Percentiles rank a stretch among this genome's conserved stretches.
These are phyloP conservation scores for Pyrenula aspistea DNA, from an alignment of 495 filamentous ascomycete species.

Conservation along the genomic window DNA sequence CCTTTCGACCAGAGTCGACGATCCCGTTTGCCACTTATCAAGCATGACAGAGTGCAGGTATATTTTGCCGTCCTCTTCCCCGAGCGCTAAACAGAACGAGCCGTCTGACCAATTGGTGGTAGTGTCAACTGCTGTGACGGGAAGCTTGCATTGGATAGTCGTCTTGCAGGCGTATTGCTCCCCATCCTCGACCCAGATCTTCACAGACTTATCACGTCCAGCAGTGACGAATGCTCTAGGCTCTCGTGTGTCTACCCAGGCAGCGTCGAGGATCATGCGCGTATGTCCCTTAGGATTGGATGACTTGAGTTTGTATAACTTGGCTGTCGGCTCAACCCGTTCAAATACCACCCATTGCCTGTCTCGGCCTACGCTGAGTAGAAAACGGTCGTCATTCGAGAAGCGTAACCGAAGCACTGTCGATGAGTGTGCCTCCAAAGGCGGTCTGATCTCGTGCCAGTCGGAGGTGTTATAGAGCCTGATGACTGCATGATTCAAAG, in stretches of 20 bases:
- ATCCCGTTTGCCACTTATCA: conserved; percentile 31
- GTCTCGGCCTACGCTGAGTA: conserved; percentile 87
- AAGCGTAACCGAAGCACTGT: conserved; percentile 77
- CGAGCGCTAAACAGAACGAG: conserved; percentile 49
- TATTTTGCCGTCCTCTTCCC: conserved; percentile 38
- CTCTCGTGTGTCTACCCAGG: conserved; percentile 47
- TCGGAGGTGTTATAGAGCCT: conserved; percentile 72
- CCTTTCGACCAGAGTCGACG: conserved; percentile 26
- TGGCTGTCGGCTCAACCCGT: conserved; percentile 17
- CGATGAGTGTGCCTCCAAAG: conserved; percentile 66
- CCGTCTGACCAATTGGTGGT: conserved; percentile 23
- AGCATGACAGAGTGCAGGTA: conserved; percentile 26
- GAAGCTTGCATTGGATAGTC: conserved; percentile 39
- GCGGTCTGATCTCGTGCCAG: conserved; percentile 81
- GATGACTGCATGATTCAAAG: conserved; percentile 87
- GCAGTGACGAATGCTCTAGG: conserved; percentile 67
- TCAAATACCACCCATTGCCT: conserved; percentile 78
- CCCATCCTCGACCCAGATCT: conserved; percentile 50
- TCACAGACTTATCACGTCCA: conserved; percentile 74
- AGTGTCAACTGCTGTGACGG: conserved; percentile 74
- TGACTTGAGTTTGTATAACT: conserved; percentile 38
- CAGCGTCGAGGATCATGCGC: conserved; percentile 76
- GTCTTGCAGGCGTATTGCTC: conserved; percentile 32
- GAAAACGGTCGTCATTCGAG: conserved; percentile 53
- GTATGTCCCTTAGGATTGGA: conserved; percentile 75